Conservation (phyloP, 441 rosid genomes). For the Corymbia calophylla region DNA sequence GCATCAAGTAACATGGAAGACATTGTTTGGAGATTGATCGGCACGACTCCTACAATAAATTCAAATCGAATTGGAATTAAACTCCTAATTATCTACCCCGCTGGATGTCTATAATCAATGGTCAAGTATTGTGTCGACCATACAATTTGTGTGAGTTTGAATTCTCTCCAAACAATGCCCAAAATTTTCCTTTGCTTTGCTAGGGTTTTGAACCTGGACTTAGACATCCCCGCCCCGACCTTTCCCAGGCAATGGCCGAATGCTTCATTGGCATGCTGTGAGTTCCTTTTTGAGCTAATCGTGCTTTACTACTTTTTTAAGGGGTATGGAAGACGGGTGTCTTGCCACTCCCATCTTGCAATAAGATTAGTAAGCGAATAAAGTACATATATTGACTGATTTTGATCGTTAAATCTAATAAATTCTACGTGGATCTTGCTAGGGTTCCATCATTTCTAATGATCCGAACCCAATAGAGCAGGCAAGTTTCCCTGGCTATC, state of each 20-base stretch:
- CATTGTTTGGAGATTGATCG: background rate
- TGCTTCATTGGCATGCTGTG: background rate
- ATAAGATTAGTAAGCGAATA: background rate
- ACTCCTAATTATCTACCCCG: background rate
- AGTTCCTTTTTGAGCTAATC: background rate
- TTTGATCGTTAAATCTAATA: no score
- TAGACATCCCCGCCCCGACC: background rate
- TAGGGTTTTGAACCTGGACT: background rate
- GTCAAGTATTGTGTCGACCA: no score
- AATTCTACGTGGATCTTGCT: no score
- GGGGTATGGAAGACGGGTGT: background rate
- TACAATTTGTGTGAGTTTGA: no score
- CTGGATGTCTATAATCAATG: background rate
- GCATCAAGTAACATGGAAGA: background rate
- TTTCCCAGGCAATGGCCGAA: background rate
- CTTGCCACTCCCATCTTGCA: background rate
- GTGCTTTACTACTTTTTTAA: background rate
- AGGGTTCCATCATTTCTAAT: no score
- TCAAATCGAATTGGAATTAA: background rate
- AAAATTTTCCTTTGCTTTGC: no score
- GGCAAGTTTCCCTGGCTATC: background rate
- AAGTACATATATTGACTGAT: no score
- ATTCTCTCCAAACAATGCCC: no score
- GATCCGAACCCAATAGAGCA: no score
- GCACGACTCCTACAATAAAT: background rate